Conservation (phyloP, 345 rosid species). For the Turnera subulata region DNA sequence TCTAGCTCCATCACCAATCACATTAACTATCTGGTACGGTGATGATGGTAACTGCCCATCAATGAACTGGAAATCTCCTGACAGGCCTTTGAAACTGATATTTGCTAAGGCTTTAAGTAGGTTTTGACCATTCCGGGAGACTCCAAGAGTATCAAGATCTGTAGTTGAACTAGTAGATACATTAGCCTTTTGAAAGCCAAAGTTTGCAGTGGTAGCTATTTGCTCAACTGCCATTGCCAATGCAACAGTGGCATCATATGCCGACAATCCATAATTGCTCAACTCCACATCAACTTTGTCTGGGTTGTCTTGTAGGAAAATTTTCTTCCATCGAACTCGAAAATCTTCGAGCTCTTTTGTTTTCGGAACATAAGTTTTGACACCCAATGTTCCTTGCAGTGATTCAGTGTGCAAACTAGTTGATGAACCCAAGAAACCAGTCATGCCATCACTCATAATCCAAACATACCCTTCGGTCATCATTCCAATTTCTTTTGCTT, state of each 20-base stretch:
- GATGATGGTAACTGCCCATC: conserved; percentile 30
- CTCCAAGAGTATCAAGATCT: conserved; percentile 36
- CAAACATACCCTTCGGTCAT: conserved; percentile 63
- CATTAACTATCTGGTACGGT: conserved; percentile 40
- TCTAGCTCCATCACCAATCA: conserved; percentile 25
- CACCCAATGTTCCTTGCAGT: conserved; percentile 46
- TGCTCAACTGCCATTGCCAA: conserved; percentile 33
- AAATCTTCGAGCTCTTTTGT: conserved; percentile 16
- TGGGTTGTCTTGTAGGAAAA: conserved; percentile 21
- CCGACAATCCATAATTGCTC: conserved; percentile 23
- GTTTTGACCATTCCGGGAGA: conserved; percentile 39
- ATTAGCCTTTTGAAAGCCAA: not conserved
- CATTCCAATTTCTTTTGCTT: conserved; percentile 60
- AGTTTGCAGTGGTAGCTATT: not conserved
- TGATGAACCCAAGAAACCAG: conserved; percentile 40
- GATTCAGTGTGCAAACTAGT: conserved; percentile 18
- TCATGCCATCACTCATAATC: conserved; percentile 66
- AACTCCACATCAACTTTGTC: conserved; percentile 2
- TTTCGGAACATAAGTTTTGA: conserved; percentile 26
- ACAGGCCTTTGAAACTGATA: conserved; percentile 36
- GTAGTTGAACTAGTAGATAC: conserved; percentile 18
- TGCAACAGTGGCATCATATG: conserved; percentile 33
- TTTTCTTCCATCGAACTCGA: conserved; percentile 22
- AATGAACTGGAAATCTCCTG: conserved; percentile 32
- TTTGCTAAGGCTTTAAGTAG: conserved; percentile 27